Base-by-base conservation (phyloP, 495 filamentous ascomycete species). In the Aspergillus biplanus region DNA sequence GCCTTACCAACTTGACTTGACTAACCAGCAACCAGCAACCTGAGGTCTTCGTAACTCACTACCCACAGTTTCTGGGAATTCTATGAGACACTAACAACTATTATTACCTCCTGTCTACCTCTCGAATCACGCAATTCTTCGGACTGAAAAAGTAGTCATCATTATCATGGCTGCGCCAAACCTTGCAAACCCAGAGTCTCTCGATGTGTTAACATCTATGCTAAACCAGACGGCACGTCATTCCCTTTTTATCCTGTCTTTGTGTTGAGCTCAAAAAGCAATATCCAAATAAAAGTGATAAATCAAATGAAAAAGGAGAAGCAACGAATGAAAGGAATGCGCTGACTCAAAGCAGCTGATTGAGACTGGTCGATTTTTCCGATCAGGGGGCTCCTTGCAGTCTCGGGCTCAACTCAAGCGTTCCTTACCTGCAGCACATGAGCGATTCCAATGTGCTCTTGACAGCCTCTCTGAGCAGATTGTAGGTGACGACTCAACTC, bases 391-490 rank as follows among this genome's bases (percentile, higher is more conserved):
- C 33, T 77, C 78, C 18, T 62, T 76, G 59, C 72, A 76, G 39
- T 71, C 71, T 9, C 69, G 73, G 50, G 67, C 73, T 9, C 76
- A 78, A 32, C 65, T 83, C 42, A 78, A 75, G 55, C 77, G 76
- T 15, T 69, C 77, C 13, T 69, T 83, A 15, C 79, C 80, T 5
- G 63, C 62, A 35, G 80, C 82, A 13, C 78, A 83, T 62, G 74
- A 78, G 35, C 68, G 75, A 58, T 84, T 82, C 52, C 81, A 83
- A 65, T 67, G 69, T 47, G 81, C 82, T 7, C 65, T 85, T 52
- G 82, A 85, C 68, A 75, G 77, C 33, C 72, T 84, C 33, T 82
- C 82, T 34, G 75, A 82, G 39, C 77, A 84, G 59, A 85, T 85
- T 67, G 82, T 84, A 72, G 49, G 82, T 78, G 7, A 33, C 33